Evolutionary conservation across 1,284 basidiomycete species (phyloP), one percentile per base, ranked within the genome.

Genomic region (Tilletia horrida): DNA sequence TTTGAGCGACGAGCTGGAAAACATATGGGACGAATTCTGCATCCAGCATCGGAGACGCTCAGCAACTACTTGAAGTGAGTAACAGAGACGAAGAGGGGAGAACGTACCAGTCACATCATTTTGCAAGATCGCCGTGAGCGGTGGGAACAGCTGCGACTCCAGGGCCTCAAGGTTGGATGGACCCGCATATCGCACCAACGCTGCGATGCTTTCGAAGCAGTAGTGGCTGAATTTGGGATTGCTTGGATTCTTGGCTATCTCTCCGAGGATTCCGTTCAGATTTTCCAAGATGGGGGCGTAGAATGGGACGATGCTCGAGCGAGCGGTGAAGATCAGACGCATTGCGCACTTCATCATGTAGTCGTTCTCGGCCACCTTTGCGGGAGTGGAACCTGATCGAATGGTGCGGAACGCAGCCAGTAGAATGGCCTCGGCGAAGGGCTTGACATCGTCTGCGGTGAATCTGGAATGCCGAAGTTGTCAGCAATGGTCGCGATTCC

Each of bases 151-250:
- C 1, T 87, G 86, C 65, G 85, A 83, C 81, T 98, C 94, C 75
- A 97, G 96, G 1, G 84, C 85, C 0, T 87, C 76, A n/a, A 97
- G 83, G 0, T 89, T 86, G 14, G 85, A 78, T 45, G 88, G 86
- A 6, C 18, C 62, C 1, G 47, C 63, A 50, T 48, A 40, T 90
- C 91, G 87, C 83, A 97, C 90, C 73, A 98, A 84, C 0, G 91
- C 93, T 16, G 94, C 90, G 47, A 99, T 88, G 79, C 90, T 91
- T 84, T 99, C 95, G 78, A 98, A 98, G 71, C 92, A 90, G 80
- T 93, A 97, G 81, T 98, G 96, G 82, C 94, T 94, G 83, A 98
- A 98, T 72, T 90, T 89, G 0, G 96, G 95, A 83, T 98, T 98
- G 82, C 91, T 93, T 14, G 96, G 95, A 81, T 98, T 99, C 84